These are phyloP conservation scores for Aquilaria agallochum DNA, from an alignment of 441 rosid genomes.

Conservation along the genomic window DNA sequence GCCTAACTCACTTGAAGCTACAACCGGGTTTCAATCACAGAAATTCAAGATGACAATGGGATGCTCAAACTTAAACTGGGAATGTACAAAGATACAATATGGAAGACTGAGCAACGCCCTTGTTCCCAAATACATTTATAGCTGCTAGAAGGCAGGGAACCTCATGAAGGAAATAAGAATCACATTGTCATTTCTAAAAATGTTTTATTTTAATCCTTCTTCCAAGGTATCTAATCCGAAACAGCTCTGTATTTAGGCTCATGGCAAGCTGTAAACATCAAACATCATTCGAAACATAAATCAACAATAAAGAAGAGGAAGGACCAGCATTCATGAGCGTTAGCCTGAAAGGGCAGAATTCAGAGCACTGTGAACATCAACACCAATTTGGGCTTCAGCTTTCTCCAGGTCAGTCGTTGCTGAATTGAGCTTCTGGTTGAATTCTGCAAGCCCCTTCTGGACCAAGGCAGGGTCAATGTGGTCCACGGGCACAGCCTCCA, in stretches of 20 bases:
- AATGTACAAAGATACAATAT: too few relatives aligned
- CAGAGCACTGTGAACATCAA: slow-evolving; percentile 78
- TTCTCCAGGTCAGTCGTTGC: slow-evolving; percentile 84
- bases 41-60: too few relatives aligned
- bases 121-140: too few relatives aligned
- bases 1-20: too few relatives aligned
- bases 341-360: slow-evolving; percentile 78
- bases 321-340: background rate
- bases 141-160: too few relatives aligned
- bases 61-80: too few relatives aligned
- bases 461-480: slow-evolving; percentile 63
- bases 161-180: too few relatives aligned
- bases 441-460: slow-evolving; percentile 82
- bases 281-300: slow-evolving; percentile 12
- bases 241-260: slow-evolving; percentile 18
- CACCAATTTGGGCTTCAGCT: slow-evolving; percentile 92
- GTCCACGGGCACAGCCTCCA: slow-evolving; percentile 80
- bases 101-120: too few relatives aligned
- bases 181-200: too few relatives aligned
- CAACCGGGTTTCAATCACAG: too few relatives aligned
- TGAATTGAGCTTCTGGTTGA: slow-evolving; percentile 67
- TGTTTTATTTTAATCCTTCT: too few relatives aligned
- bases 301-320: slow-evolving; percentile 5
- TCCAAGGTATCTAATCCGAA: slow-evolving; percentile 4
- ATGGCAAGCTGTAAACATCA: slow-evolving; percentile 9